phyloP scores from a whole-genome alignment of 225 moss, liverwort and hornwort species.

The Neckera pumila region DNA sequence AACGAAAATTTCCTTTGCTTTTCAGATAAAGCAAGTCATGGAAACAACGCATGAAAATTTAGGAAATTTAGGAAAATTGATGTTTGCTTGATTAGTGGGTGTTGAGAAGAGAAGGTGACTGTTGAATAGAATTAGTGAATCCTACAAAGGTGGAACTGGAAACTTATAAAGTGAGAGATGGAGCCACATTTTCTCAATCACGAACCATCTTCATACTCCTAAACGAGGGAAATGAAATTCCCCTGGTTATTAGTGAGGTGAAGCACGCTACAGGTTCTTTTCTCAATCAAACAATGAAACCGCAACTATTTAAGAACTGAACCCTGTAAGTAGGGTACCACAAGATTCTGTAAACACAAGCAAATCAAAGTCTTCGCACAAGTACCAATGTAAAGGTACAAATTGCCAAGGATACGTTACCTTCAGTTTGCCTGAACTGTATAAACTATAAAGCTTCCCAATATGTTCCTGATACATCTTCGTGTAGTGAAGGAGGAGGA shows the following conservation, averaged over 20 bases:
- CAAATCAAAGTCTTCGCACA: background rate
- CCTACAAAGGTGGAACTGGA: no score
- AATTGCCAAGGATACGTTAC: background rate
- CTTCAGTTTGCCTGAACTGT: conserved; percentile 32
- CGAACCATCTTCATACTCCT: background rate
- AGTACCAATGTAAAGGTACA: background rate
- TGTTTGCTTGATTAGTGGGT: background rate
- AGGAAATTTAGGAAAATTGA: background rate
- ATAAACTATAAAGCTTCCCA: conserved; percentile 28
- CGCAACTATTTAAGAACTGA: background rate
- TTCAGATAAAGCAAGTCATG: background rate
- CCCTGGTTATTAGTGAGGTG: background rate
- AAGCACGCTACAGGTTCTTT: background rate
- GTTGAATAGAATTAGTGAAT: background rate
- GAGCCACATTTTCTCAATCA: background rate
- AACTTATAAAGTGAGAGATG: background rate
- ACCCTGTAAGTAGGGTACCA: background rate
- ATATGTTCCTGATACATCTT: conserved; percentile 41
- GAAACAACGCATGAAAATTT: background rate
- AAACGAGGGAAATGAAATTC: background rate
- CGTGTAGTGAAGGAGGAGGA: conserved; percentile 31
- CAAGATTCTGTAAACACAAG: background rate
- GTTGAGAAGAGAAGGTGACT: background rate
- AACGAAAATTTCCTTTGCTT: no score
- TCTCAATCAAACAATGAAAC: background rate